Evolutionary conservation across 495 filamentous ascomycete genomes (phyloP), one percentile per base, ranked within the genome.

Genomic region (Xylaria cubensis): DNA sequence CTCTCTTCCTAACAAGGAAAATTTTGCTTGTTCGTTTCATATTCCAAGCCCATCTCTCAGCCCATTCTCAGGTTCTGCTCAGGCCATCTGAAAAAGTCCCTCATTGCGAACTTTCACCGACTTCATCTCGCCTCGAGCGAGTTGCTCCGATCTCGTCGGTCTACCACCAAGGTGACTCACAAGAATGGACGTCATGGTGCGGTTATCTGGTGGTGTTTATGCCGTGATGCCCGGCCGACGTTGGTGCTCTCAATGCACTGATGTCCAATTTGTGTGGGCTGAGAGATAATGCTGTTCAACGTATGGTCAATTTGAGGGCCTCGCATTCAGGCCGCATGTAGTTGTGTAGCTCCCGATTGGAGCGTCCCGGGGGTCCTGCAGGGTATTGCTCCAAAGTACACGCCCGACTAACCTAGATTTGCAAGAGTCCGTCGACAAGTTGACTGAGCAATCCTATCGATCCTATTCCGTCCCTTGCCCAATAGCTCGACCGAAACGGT

Each of bases 261-360:
- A 73, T 73, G 71, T 73, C 71, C 71, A 73, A 73, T 73, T 62
- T 64, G 39, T 72, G 71, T 73, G 71, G 71, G 71, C 71, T 73
- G 55, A 69, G 58, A 39, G 50, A 6, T 17, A 63, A 73, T 56
- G 46, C 55, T 39, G 70, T 51, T 21, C 51, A 41, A 42, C 34
- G 64, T 58, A 50, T 69, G 71, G 71, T 36, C 71, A 68, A 64
- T 68, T 61, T 51, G 44, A 64, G 53, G 71, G 71, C 55, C 71
- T 68, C 55, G 42, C 55, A 6, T 73, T 69, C 71, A 73, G 71
- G 71, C 46, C 53, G 71, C 71, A 73, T 67, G 55, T 36, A 55
- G 12, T 55, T 44, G 64, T 72, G 21, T 32, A 8, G 12, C 71
- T 55, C 71, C 71, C 71, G 71, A 73, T 73, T 73, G 71, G 71